Evolutionary conservation across 495 filamentous ascomycete species (phyloP).

Genomic region (Neurospora tetraspora): DNA sequence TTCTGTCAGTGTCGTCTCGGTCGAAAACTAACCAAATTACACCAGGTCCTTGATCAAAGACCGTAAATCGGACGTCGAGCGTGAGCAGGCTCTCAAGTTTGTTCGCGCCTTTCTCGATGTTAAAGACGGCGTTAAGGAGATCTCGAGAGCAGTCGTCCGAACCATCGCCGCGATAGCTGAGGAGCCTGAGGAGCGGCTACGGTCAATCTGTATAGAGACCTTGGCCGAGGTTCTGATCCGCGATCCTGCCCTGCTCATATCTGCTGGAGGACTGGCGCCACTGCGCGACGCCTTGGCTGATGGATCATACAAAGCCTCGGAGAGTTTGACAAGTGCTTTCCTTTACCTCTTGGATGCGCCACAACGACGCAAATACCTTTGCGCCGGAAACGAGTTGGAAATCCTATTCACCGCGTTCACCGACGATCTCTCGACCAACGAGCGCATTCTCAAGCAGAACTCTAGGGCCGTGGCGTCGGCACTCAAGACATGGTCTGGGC

Average conservation of each 20-base stretch:
- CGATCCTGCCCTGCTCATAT: slow-evolving; percentile 66
- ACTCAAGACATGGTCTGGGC: slow-evolving; percentile 84
- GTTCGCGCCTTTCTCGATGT: slow-evolving; percentile 92
- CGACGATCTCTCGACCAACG: slow-evolving; percentile 62
- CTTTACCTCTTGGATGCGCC: slow-evolving; percentile 83
- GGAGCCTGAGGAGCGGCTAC: slow-evolving; percentile 74
- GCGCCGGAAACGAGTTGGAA: slow-evolving; percentile 69
- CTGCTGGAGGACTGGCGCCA: slow-evolving; percentile 70
- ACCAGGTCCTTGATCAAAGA: slow-evolving; percentile 78
- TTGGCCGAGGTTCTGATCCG: slow-evolving; percentile 83
- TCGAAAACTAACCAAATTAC: not conserved
- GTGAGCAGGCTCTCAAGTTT: slow-evolving; percentile 95
- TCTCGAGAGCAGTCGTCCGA: slow-evolving; percentile 75
- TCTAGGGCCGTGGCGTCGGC: slow-evolving; percentile 79
- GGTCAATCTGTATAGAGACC: slow-evolving; percentile 84
- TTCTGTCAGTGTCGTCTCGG: not conserved
- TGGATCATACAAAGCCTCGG: slow-evolving; percentile 82
- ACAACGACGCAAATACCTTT: slow-evolving; percentile 64
- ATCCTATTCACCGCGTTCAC: slow-evolving; percentile 83
- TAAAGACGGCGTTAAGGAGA: slow-evolving; percentile 80
- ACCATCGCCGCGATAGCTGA: slow-evolving; percentile 87
- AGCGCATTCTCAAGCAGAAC: slow-evolving; percentile 71
- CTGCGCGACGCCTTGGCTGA: slow-evolving; percentile 80
- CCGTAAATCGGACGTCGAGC: slow-evolving; percentile 87
- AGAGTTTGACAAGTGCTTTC: slow-evolving; percentile 74